Base-by-base conservation (phyloP, 192 early-diverging fungal genomes). In the Mycoemilia scoparia region DNA sequence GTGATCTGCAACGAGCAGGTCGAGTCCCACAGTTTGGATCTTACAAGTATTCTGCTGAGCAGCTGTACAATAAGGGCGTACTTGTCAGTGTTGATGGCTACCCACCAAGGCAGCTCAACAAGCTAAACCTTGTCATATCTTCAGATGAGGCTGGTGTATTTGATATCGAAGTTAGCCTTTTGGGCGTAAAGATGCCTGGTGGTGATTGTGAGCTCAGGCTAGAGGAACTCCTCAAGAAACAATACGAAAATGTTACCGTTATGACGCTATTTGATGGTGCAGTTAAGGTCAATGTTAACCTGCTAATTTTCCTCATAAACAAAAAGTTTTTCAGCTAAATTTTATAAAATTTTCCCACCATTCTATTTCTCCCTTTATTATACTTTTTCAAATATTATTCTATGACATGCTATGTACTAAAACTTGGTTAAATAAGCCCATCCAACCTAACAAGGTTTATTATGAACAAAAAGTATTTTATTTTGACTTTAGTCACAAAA, bases 21-120 rank as follows among this genome's bases (percentile, higher is more conserved):
- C 70, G 62, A 5, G 81, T 97, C 20, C 96, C 96, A 1, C 69
- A 82, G 44, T 97, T 89, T 57, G 96, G 96, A 3, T 96, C 92
- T 28, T 95, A 73, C 73, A 96, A 97, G 73, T 99, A 92, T 64
- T 84, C 82, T 11, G 96, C 92, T 1, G 75, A 85, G 45, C 74
- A 85, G 36, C 60, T 99, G 35, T 71, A 85, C 46, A 82, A 92
- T 45, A 83, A 86, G 54, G 89, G 91, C 34, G 86, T 99, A 3
- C 59, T 99, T 24, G 48, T 96, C 14, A 74, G 77, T 24, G 56
- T 99, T 7, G 77, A 79, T 12, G 89, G 79, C 22, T 71, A 85
- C 25, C 62, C 64, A 29, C 79, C 79, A 34, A 79, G 79, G 36
- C 78, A 84, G 57, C 95, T 88, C 49, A 77, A 82, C 38, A 72